These are phyloP conservation scores for Pythium periplocum DNA, from an alignment of 352 stramenopile genomes.

Conservation along the genomic window DNA sequence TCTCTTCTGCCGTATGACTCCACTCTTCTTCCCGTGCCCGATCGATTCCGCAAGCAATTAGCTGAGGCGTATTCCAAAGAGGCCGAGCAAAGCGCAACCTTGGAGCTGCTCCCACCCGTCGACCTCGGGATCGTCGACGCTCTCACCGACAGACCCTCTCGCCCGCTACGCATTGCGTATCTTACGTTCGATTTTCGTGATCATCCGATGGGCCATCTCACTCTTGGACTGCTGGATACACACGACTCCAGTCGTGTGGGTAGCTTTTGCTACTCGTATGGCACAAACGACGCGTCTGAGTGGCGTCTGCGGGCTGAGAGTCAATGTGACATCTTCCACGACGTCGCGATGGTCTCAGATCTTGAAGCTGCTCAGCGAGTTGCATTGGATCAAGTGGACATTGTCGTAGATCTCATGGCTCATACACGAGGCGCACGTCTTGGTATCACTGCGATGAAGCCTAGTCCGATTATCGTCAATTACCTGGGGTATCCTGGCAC, in stretches of 20 bases:
- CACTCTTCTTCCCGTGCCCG: constrained; percentile 49
- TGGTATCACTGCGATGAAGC: constrained; percentile 53
- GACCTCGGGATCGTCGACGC: background rate
- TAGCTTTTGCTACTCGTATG: constrained; percentile 79
- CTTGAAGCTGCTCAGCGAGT: constrained; percentile 53
- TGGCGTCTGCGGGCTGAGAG: constrained; percentile 53
- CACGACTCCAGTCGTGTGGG: constrained; percentile 52
- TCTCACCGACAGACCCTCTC: constrained; percentile 20
- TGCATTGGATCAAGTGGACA: constrained; percentile 51
- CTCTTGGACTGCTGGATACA: constrained; percentile 70
- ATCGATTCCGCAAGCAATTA: constrained; percentile 41
- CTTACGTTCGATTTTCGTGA: constrained; percentile 90
- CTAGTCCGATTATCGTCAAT: constrained; percentile 70
- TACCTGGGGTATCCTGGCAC: constrained; percentile 92
- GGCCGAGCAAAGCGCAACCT: constrained; percentile 31
- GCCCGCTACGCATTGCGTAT: constrained; percentile 75
- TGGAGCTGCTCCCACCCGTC: constrained; percentile 25
- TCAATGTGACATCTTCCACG: constrained; percentile 50
- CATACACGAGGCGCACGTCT: constrained; percentile 82
- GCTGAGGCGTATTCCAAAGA: constrained; percentile 21
- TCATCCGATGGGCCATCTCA: constrained; percentile 92
- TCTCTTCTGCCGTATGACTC: constrained; percentile 69
- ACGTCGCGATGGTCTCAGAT: constrained; percentile 47
- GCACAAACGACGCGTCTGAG: constrained; percentile 59
- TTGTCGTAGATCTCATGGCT: constrained; percentile 90